A percentile compares a stretch with the other conserved stretches of the same genome.
These are phyloP conservation scores for Calonectria leucothoes DNA, from an alignment of 2,329 filamentous ascomycete species.

Conservation along the genomic window DNA sequence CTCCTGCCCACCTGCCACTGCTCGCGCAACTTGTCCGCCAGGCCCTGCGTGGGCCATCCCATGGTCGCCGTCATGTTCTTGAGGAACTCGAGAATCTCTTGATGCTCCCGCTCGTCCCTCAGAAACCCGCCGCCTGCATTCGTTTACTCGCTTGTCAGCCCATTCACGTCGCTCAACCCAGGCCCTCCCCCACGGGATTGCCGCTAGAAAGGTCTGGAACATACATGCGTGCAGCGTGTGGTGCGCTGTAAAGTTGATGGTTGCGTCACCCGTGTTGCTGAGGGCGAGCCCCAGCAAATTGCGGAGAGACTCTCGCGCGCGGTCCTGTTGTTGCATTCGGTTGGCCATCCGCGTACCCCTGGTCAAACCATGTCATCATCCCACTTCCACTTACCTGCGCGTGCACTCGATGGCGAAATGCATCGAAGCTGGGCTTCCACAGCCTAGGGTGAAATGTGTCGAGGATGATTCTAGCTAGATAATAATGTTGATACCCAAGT, in stretches of 20 bases:
- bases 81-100: constrained; percentile 26
- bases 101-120: constrained; percentile 23
- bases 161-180: too few species aligned
- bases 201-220: background rate
- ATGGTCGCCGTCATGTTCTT: constrained; percentile 25
- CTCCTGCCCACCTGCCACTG: constrained; percentile 25
- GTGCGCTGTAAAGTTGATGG: constrained; percentile 40
- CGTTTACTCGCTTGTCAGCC: background rate
- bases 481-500: constrained; percentile 53
- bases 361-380: background rate
- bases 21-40: constrained; percentile 22
- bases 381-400: constrained; percentile 33
- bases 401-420: constrained; percentile 30
- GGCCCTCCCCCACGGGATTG: background rate
- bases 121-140: constrained; percentile 29
- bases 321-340: constrained; percentile 22
- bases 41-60: constrained; percentile 29
- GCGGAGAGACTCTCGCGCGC: constrained; percentile 36
- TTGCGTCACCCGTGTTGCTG: constrained; percentile 39
- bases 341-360: background rate
- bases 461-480: constrained; percentile 52
- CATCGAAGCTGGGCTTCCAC: constrained; percentile 38
- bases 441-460: constrained; percentile 51
- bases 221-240: constrained; percentile 42
- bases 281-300: constrained; percentile 40